phyloP scores from a whole-genome alignment of 768 basidiomycete genomes.

The Botryobasidium botryosum region DNA sequence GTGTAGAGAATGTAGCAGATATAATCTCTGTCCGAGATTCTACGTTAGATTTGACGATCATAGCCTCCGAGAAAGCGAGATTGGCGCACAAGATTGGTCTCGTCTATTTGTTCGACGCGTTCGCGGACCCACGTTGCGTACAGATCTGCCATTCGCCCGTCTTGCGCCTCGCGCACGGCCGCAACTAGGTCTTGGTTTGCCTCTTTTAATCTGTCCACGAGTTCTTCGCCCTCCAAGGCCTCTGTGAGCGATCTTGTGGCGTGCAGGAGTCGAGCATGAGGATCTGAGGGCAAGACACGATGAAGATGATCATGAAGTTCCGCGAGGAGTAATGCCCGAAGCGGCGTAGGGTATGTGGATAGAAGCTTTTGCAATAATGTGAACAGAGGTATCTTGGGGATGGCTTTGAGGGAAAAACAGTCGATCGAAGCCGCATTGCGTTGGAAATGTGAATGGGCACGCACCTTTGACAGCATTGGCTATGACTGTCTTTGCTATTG shows the following conservation, averaged over 20 bases:
- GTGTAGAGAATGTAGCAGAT: constrained; percentile 9
- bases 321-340: constrained; percentile 27
- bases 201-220: constrained; percentile 38
- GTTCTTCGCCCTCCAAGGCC: constrained; percentile 28
- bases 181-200: constrained; percentile 35
- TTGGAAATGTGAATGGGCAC: constrained; percentile 14
- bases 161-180: constrained; percentile 13
- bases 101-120: constrained; percentile 27
- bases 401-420: constrained; percentile 18
- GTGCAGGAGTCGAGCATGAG: constrained; percentile 24
- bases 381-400: constrained; percentile 28
- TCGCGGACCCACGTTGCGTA: constrained; percentile 31
- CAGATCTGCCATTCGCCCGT: constrained; percentile 18
- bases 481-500: constrained; percentile 64
- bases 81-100: constrained; percentile 20
- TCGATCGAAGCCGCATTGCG: constrained; percentile 13
- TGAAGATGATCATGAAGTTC: constrained; percentile 29
- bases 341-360: constrained; percentile 25
- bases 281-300: constrained; percentile 22
- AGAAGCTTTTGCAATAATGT: constrained; percentile 27
- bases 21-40: constrained; percentile 1
- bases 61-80: neutral
- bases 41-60: neutral
- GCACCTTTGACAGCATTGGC: constrained; percentile 56
- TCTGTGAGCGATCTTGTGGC: constrained; percentile 23